phyloP scores from a whole-genome alignment of 2,329 filamentous ascomycete species.

The Venturia carpophila region DNA sequence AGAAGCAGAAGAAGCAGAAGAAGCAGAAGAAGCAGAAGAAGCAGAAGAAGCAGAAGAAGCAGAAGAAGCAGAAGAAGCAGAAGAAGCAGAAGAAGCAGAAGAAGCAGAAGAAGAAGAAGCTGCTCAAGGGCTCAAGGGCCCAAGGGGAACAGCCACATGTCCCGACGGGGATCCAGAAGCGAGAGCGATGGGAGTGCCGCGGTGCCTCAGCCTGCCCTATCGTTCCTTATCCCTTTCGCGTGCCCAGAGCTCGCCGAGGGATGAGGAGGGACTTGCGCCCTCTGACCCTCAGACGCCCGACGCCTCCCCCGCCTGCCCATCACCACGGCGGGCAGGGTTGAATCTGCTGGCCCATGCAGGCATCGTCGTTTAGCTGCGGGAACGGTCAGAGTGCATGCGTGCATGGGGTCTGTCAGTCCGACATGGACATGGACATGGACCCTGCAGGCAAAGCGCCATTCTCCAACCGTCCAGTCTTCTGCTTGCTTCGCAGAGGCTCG shows the following conservation, averaged over 20 bases:
- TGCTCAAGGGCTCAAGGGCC: too few relatives aligned
- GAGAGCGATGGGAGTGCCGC: not conserved
- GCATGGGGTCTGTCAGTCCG: not conserved
- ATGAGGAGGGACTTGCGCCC: too few relatives aligned
- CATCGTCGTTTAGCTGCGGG: conserved; percentile 13
- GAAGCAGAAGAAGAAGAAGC: too few relatives aligned
- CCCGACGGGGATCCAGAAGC: not conserved
- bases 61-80: too few relatives aligned
- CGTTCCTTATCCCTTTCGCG: not conserved
- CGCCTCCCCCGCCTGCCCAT: not conserved
- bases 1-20: too few relatives aligned
- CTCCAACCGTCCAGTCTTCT: not conserved
- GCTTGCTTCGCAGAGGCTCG: not conserved
- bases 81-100: too few relatives aligned
- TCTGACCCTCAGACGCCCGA: too few relatives aligned
- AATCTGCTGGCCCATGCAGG: not conserved
- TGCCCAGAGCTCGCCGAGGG: too few relatives aligned
- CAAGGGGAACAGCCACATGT: too few relatives aligned
- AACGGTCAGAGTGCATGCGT: conserved; percentile 4
- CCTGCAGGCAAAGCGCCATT: not conserved
- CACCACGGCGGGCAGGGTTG: not conserved
- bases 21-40: too few relatives aligned
- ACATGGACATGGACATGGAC: not conserved
- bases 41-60: too few relatives aligned
- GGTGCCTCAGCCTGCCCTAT: not conserved